A percentile compares a stretch with the other conserved stretches of the same genome.
Conservation (phyloP, 805 yeast species). For the Deakozyma indianensis region DNA sequence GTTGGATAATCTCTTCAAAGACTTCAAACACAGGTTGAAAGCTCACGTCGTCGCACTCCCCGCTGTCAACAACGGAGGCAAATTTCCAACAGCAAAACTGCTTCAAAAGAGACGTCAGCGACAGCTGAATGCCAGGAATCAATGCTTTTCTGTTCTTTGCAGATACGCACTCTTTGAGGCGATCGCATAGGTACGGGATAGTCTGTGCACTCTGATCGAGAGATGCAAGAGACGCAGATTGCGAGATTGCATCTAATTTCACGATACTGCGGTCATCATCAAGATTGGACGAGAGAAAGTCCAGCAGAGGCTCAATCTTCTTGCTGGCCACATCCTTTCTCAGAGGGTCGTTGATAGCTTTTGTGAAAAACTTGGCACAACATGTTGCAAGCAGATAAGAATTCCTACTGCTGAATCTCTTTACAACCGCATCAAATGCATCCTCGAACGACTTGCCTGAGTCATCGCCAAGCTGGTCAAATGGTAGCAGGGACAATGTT, state of each 20-base stretch:
- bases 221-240: neutral
- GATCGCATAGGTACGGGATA: neutral
- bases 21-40: neutral
- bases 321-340: neutral
- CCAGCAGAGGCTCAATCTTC: neutral
- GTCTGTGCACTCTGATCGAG: neutral
- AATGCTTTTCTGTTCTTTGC: no score
- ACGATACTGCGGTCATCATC: neutral
- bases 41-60: no score
- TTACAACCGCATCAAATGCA: neutral
- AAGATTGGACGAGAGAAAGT: neutral
- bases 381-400: neutral
- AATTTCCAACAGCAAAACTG: conserved; percentile 1
- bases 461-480: neutral
- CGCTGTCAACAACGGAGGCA: neutral
- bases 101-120: neutral
- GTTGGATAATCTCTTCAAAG: neutral
- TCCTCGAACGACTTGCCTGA: neutral
- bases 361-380: neutral
- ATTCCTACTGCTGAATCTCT: neutral
- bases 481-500: neutral
- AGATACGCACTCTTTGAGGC: neutral
- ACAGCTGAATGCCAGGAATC: neutral
- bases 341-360: neutral
- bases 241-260: neutral